phyloP scores from a whole-genome alignment of 768 basidiomycete genomes.

The Lyophyllum atratum region DNA sequence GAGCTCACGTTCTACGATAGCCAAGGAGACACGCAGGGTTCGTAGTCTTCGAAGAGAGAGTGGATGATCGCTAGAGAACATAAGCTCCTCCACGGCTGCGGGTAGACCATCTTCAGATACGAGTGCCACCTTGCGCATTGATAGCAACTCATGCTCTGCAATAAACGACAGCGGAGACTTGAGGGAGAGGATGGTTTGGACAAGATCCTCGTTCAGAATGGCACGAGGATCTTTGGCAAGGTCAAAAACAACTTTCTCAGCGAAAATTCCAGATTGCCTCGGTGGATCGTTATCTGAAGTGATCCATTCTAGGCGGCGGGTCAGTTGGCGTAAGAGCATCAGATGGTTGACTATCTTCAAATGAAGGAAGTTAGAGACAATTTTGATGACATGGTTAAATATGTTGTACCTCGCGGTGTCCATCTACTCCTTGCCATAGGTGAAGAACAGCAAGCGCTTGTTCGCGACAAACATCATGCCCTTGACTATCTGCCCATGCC shows the following conservation, averaged over 20 bases:
- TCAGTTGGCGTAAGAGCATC: constrained; percentile 70
- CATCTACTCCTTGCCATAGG: constrained; percentile 67
- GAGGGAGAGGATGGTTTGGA: constrained; percentile 60
- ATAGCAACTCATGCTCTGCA: constrained; percentile 56
- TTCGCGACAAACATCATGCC: constrained; percentile 63
- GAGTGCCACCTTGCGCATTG: constrained; percentile 60
- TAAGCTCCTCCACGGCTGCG: constrained; percentile 64
- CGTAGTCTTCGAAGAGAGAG: constrained; percentile 54
- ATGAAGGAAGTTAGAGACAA: constrained; percentile 10
- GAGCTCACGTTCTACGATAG: constrained; percentile 55
- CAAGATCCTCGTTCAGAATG: constrained; percentile 59
- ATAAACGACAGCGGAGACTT: constrained; percentile 63
- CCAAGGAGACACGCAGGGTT: constrained; percentile 64
- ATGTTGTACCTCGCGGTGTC: constrained; percentile 66
- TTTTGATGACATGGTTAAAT: neutral
- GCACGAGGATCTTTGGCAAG: constrained; percentile 62
- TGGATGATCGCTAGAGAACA: constrained; percentile 49
- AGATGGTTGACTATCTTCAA: constrained; percentile 74
- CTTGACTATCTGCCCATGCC: constrained; percentile 80
- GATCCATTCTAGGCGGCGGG: constrained; percentile 72
- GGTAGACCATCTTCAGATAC: constrained; percentile 70
- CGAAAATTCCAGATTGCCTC: constrained; percentile 61
- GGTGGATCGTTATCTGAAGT: constrained; percentile 64
- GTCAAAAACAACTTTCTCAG: constrained; percentile 66
- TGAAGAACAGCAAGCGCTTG: constrained; percentile 62